Percentiles rank a stretch among this genome's conserved stretches.
Evolutionary conservation across 2,329 filamentous ascomycete species (phyloP).

Genomic region (Exophiala bonariae): DNA sequence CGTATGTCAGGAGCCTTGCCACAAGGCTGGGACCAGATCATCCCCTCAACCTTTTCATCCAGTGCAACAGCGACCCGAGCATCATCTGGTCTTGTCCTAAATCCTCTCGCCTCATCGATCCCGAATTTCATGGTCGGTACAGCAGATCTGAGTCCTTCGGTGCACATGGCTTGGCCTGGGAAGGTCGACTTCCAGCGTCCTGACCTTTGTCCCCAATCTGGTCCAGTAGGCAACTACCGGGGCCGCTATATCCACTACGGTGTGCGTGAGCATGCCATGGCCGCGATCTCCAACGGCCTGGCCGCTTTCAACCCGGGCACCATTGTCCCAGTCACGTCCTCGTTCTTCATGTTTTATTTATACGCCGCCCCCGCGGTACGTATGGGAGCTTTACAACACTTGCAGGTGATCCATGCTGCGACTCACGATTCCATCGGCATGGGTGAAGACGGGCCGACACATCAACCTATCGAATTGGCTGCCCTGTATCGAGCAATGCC

Average conservation of each 20-base stretch:
- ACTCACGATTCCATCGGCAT: constrained; percentile 62
- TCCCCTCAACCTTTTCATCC: constrained; percentile 51
- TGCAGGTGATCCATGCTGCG: constrained; percentile 58
- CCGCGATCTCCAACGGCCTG: constrained; percentile 76
- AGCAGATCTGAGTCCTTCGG: constrained; percentile 54
- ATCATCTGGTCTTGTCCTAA: constrained; percentile 51
- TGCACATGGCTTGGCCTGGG: constrained; percentile 57
- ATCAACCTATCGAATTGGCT: constrained; percentile 59
- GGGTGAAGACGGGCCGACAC: constrained; percentile 61
- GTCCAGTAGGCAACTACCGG: constrained; percentile 16
- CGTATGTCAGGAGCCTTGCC: constrained; percentile 52
- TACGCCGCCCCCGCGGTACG: constrained; percentile 56
- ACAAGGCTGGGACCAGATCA: constrained; percentile 50
- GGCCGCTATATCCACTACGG: constrained; percentile 70
- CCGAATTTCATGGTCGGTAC: constrained; percentile 56
- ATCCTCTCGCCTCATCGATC: constrained; percentile 51
- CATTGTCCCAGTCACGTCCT: constrained; percentile 56
- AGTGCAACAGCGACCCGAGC: constrained; percentile 52
- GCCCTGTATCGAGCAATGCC: constrained; percentile 61
- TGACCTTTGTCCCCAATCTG: constrained; percentile 28
- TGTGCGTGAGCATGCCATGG: constrained; percentile 91
- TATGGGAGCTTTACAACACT: constrained; percentile 58
- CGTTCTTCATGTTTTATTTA: constrained; percentile 62
- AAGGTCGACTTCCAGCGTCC: constrained; percentile 55
- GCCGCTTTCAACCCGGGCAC: constrained; percentile 56